Evolutionary conservation across 129 eudicot species (phyloP).

Genomic region (Daucus carota): DNA sequence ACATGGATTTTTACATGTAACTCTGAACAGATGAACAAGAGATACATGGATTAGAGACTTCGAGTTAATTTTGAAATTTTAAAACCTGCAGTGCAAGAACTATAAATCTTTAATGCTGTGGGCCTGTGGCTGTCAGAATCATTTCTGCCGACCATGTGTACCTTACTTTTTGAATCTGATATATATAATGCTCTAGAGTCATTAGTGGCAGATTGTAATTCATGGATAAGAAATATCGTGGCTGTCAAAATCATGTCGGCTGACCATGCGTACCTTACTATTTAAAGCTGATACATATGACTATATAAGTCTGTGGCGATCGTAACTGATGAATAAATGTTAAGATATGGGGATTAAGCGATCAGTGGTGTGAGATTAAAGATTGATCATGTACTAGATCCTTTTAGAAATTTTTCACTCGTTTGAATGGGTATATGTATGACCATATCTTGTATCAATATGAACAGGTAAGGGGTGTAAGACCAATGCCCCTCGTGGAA

Average conservation of each 20-base stretch:
- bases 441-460: constrained; percentile 3
- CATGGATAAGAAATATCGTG: background rate
- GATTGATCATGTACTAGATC: background rate
- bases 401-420: background rate
- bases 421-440: background rate
- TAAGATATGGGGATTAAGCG: background rate
- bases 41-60: background rate
- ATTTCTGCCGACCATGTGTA: too few relatives aligned
- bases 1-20: background rate
- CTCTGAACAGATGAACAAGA: background rate
- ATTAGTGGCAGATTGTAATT: too few relatives aligned
- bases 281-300: background rate
- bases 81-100: background rate
- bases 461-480: constrained; percentile 90
- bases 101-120: too few relatives aligned
- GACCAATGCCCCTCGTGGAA: constrained; percentile 83
- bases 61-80: background rate
- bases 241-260: background rate
- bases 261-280: background rate
- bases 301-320: background rate
- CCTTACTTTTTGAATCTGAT: too few relatives aligned
- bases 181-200: too few relatives aligned
- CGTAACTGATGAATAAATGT: background rate
- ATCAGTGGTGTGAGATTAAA: background rate
- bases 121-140: too few relatives aligned